Conservation (phyloP, 192 early-diverging fungal species). For the Pecoramyces ruminantium region DNA sequence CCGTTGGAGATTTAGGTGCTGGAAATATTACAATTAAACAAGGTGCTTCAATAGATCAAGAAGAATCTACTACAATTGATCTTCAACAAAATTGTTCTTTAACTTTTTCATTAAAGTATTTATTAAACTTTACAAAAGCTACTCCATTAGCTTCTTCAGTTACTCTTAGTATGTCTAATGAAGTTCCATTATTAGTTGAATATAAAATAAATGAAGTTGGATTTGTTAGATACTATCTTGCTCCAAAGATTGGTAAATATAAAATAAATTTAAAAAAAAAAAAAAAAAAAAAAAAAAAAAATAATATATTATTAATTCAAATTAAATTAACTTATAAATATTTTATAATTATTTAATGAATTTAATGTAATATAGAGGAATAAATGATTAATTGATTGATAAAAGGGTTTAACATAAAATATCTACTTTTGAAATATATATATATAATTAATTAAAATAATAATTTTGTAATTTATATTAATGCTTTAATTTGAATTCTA, state of each 20-base stretch:
- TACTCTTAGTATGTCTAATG: slow-evolving; percentile 62
- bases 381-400: no score
- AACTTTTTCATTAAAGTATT: slow-evolving; percentile 85
- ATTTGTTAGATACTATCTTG: slow-evolving; percentile 87
- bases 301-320: no score
- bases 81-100: slow-evolving; percentile 62
- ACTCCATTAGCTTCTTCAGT: slow-evolving; percentile 63
- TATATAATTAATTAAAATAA: no score
- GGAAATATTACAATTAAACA: slow-evolving; percentile 68
- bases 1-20: slow-evolving; percentile 71
- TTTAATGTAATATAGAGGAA: no score
- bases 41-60: slow-evolving; percentile 45
- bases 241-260: slow-evolving; percentile 41
- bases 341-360: no score
- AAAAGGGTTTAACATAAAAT: no score
- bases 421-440: no score
- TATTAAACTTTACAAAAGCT: slow-evolving; percentile 88
- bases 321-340: no score
- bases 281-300: no score
- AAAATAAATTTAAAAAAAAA: not conserved
- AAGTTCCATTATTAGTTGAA: slow-evolving; percentile 84
- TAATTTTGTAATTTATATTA: no score
- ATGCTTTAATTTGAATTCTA: no score
- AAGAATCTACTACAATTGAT: slow-evolving; percentile 55
- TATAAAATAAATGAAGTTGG: slow-evolving; percentile 79